These are phyloP conservation scores for Calonectria hawksworthii DNA, from an alignment of 2,329 filamentous ascomycete genomes.

Conservation along the genomic window DNA sequence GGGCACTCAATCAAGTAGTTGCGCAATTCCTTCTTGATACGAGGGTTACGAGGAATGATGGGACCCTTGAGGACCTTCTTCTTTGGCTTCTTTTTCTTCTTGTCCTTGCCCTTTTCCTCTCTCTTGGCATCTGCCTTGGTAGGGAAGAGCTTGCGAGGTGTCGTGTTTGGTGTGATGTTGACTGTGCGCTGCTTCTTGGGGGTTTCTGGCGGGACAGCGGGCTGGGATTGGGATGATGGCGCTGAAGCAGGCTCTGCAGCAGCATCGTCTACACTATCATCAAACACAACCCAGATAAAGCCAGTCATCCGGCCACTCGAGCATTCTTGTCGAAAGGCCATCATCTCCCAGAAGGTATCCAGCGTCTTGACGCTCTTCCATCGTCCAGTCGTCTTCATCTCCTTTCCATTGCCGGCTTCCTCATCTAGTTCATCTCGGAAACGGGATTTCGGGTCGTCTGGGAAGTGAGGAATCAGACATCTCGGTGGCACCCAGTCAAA, in stretches of 20 bases:
- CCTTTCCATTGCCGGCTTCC: constrained; percentile 73
- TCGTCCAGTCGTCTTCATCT: constrained; percentile 70
- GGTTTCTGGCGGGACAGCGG: constrained; percentile 47
- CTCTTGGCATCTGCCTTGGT: constrained; percentile 35
- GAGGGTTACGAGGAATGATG: constrained; percentile 75
- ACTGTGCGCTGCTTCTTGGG: constrained; percentile 48
- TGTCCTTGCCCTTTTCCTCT: constrained; percentile 28
- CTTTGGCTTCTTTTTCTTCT: constrained; percentile 55
- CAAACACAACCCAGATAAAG: constrained; percentile 93
- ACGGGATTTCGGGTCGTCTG: constrained; percentile 94
- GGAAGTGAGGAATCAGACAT: constrained; percentile 90
- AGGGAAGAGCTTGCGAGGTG: constrained; percentile 51
- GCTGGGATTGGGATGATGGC: constrained; percentile 41
- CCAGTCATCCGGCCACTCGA: constrained; percentile 93
- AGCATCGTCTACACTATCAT: constrained; percentile 58
- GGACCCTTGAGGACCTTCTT: constrained; percentile 68
- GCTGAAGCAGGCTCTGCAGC: constrained; percentile 36
- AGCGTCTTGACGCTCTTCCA: constrained; percentile 90
- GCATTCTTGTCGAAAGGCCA: constrained; percentile 96
- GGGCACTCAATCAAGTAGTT: constrained; percentile 65
- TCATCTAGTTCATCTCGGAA: constrained; percentile 92
- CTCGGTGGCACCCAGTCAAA: constrained; percentile 77
- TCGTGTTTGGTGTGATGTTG: constrained; percentile 49
- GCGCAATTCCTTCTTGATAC: constrained; percentile 71
- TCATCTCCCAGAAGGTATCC: constrained; percentile 98